Percentiles rank a stretch among this genome's conserved stretches.
These are phyloP conservation scores for Fusarium pseudonygamai DNA, from an alignment of 2,329 filamentous ascomycete genomes.

Conservation along the genomic window DNA sequence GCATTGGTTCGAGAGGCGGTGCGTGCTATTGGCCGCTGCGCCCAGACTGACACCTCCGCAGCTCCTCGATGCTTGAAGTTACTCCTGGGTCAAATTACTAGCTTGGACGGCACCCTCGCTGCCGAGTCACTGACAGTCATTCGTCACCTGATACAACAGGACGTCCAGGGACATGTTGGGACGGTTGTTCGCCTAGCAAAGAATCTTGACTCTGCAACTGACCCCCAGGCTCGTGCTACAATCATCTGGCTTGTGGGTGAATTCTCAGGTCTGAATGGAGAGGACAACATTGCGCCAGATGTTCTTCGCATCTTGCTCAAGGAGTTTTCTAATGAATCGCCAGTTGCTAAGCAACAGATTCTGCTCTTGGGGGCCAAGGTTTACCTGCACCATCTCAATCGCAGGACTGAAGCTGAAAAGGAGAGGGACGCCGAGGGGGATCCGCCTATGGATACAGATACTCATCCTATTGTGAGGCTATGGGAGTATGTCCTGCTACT, in stretches of 20 bases:
- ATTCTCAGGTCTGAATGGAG: slow-evolving; percentile 80
- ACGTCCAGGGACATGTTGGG: slow-evolving; percentile 80
- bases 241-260: slow-evolving; percentile 99
- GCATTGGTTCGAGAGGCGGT: slow-evolving; percentile 88
- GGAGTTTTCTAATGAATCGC: slow-evolving; percentile 83
- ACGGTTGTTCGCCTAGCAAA: slow-evolving; percentile 91
- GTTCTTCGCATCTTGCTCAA: slow-evolving; percentile 89
- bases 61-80: slow-evolving; percentile 83
- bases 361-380: slow-evolving; percentile 95
- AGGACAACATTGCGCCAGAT: slow-evolving; percentile 92
- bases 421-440: slow-evolving; percentile 49
- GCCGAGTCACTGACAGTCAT: slow-evolving; percentile 96
- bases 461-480: slow-evolving; percentile 76
- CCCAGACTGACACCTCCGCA: slow-evolving; percentile 77
- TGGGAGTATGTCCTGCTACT: slow-evolving; percentile 89
- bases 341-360: slow-evolving; percentile 90
- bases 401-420: slow-evolving; percentile 58
- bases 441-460: slow-evolving; percentile 45
- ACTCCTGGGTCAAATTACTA: slow-evolving; percentile 86
- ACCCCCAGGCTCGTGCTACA: slow-evolving; percentile 87
- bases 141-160: slow-evolving; percentile 92
- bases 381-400: slow-evolving; percentile 87
- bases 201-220: slow-evolving; percentile 88
- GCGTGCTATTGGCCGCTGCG: slow-evolving; percentile 91
- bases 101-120: slow-evolving; percentile 85